A percentile compares a stretch with the other conserved stretches of the same genome.
These are phyloP conservation scores for Moringa oleifera DNA, from an alignment of 345 rosid species.

Conservation along the genomic window DNA sequence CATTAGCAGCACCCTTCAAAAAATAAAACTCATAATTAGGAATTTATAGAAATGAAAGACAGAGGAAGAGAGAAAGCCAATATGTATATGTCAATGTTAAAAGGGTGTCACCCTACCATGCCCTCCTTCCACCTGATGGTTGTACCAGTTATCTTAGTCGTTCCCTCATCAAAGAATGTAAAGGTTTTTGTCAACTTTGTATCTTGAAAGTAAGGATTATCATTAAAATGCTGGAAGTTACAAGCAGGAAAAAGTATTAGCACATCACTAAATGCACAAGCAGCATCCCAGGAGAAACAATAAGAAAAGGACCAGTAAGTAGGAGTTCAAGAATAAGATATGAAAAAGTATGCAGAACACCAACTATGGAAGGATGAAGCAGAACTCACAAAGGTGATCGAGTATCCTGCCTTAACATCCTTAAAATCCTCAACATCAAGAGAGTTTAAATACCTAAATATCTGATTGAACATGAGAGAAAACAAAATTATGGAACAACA, in stretches of 20 bases:
- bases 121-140: constrained; percentile 89
- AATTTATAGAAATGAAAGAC: background rate
- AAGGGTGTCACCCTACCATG: constrained; percentile 36
- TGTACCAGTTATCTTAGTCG: constrained; percentile 66
- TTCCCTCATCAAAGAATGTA: constrained; percentile 77
- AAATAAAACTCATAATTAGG: constrained; percentile 12
- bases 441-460: constrained; percentile 55
- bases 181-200: constrained; percentile 72
- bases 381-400: constrained; percentile 58
- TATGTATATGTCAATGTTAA: background rate
- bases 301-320: background rate
- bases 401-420: constrained; percentile 69
- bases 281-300: background rate
- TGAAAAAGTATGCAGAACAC: background rate
- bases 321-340: background rate
- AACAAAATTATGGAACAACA: background rate
- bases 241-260: constrained; percentile 9
- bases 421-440: constrained; percentile 69
- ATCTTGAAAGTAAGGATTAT: constrained; percentile 84
- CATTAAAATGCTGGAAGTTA: constrained; percentile 50
- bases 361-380: background rate
- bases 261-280: background rate
- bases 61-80: constrained; percentile 8
- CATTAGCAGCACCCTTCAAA: constrained; percentile 73
- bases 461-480: constrained; percentile 20